Conservation (phyloP, 495 filamentous ascomycete genomes). For the Neurospora sp. region DNA sequence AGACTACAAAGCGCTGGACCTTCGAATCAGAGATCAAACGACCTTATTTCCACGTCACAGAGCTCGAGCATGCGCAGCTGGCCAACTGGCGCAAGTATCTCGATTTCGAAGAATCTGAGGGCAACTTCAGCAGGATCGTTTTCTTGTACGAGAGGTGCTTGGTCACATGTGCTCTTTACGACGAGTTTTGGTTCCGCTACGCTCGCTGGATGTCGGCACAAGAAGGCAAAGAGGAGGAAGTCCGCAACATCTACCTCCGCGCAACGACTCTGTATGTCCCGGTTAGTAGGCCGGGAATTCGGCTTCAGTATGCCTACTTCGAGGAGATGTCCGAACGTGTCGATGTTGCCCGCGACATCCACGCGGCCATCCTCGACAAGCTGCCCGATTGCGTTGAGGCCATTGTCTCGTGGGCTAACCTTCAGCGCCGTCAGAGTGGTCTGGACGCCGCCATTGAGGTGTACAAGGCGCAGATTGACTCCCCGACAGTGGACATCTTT, state of each 20-base stretch:
- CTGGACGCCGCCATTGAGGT: constrained; percentile 81
- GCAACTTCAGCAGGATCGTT: constrained; percentile 59
- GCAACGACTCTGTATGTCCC: constrained; percentile 78
- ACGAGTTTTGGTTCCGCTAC: constrained; percentile 96
- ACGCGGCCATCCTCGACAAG: constrained; percentile 60
- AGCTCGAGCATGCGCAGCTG: constrained; percentile 76
- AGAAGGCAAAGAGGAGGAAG: constrained; percentile 74
- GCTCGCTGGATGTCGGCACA: constrained; percentile 94
- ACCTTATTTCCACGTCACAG: constrained; percentile 93
- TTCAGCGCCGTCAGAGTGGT: constrained; percentile 74
- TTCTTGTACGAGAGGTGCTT: constrained; percentile 92
- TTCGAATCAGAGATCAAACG: constrained; percentile 93
- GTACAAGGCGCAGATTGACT: constrained; percentile 71
- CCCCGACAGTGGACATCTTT: constrained; percentile 57
- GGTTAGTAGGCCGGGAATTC: constrained; percentile 68
- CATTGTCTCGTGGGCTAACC: constrained; percentile 79
- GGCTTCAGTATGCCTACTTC: constrained; percentile 87
- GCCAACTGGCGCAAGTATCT: constrained; percentile 95
- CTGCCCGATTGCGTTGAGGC: constrained; percentile 73
- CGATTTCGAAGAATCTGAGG: constrained; percentile 87
- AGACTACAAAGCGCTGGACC: constrained; percentile 90
- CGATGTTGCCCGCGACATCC: constrained; percentile 72
- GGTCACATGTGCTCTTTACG: constrained; percentile 86
- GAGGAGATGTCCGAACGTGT: constrained; percentile 73
- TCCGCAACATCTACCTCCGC: constrained; percentile 85